Evolutionary conservation across 352 stramenopile species (phyloP), one percentile per base, ranked within the genome.

Genomic region (Pythium monospermum): DNA sequence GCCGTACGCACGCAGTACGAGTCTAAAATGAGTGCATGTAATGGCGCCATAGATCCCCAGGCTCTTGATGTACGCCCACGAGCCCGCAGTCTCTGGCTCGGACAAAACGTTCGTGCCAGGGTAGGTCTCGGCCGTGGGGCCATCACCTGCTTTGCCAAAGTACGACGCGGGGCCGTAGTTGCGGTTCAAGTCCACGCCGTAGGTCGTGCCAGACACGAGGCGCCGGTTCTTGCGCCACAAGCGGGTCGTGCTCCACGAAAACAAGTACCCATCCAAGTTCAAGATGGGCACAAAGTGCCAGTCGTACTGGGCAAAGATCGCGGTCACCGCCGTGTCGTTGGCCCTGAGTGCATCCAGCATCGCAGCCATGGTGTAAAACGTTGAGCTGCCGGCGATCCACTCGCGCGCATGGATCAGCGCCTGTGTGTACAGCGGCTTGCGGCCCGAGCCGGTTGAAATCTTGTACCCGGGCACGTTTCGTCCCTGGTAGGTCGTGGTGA

Each of bases 141-240:
- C 18, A 12, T 51, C 36, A 11, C 26, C 40, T 4, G 26, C 53
- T 10, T 51, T n/a, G 31, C 52, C 48, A 36, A 67, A 67, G 32
- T 51, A 54, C 27, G 4, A 10, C 3, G 21, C 36, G 2, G 59
- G 53, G 3, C 52, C 52, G 26, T 40, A 67, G 39, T 67, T 67
- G 18, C 59, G 59, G 35, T 67, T 67, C 19, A 67, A 47, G 31
- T 67, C 59, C 12, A 67, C 53, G 22, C 59, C 59, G 22, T 48
- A 45, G 13, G 49, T 38, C 21, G 30, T 39, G 11, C 2, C 12
- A 6, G 31, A 27, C 39, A 51, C 28, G 4, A 21, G 31, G 23
- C 56, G 56, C 10, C 58, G 41, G 40, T 67, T 67, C 59, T 67
- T 67, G 21, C 59, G 59, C 31, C 59, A 59, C 3, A 61, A 26